A percentile compares a stretch with the other conserved stretches of the same genome.
Conservation (phyloP, 306 rosid genomes). For the Quillaja saponaria region DNA sequence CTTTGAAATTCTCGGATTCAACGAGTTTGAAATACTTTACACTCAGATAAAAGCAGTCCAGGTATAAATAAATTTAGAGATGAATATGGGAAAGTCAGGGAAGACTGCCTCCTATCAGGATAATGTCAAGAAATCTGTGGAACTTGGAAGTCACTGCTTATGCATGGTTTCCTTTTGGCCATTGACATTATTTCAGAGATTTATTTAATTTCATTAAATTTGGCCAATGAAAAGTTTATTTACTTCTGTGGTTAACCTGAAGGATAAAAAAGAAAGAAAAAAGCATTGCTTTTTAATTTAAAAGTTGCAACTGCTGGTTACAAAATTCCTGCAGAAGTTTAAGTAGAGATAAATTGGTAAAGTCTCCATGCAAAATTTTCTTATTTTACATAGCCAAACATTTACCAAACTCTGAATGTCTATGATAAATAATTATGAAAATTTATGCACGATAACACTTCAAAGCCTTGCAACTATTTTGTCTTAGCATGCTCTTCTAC, state of each 20-base stretch:
- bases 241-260: not conserved
- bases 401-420: conserved; percentile 7
- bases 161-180: not conserved
- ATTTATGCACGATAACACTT: not conserved
- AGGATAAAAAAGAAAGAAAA: not conserved
- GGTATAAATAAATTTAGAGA: too few relatives aligned
- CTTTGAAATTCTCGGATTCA: conserved; percentile 9
- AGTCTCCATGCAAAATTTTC: not conserved
- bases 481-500: too few relatives aligned
- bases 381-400: conserved; percentile 12
- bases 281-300: not conserved
- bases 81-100: too few relatives aligned
- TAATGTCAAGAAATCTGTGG: not conserved
- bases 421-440: not conserved
- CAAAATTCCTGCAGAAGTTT: too few relatives aligned
- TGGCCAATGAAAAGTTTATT: not conserved
- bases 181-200: too few relatives aligned
- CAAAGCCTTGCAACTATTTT: not conserved
- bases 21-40: not conserved
- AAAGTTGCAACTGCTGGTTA: too few relatives aligned
- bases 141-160: not conserved
- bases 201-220: not conserved
- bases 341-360: not conserved
- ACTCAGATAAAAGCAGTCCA: not conserved
- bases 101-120: not conserved